Evolutionary conservation across 257 asterid genomes (phyloP), one percentile per base, ranked within the genome.

Genomic region (Solanum chmielewskii): DNA sequence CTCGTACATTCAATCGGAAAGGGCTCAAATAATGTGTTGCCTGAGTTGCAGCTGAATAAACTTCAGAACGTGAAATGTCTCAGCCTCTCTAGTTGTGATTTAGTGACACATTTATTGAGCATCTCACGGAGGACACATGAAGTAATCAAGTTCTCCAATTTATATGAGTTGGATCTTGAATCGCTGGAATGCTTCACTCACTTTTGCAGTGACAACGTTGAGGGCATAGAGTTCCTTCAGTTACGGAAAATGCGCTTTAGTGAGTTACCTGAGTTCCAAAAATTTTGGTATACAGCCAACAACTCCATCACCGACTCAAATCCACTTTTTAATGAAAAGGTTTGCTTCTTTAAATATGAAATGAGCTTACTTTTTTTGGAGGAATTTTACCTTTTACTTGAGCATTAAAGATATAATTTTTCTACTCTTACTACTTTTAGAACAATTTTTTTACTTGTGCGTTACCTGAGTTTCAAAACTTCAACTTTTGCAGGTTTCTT

Each of bases 231-330:
- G 45, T 71, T 71, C 25, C 45, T 25, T 33, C 27, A 6, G 25
- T 71, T 71, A 33, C 3, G 11, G 5, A 13, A 0, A 2, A 69
- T 69, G 23, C 0, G 3, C 23, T 69, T 69, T 2, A 0, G 0
- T 0, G 1, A 6, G 21, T 69, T 69, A 5, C 11, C 2, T 1
- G 23, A 29, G 14, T 71, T 71, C 14, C 7, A 33, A 33, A 71
- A 15, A 33, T 71, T 71, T 9, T 71, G 8, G 45, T 15, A 25
- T 3, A 18, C 7, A 35, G 1, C 8, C 25, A 8, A 16, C 44
- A 71, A 33, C 45, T 71, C 78, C 10, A 18, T 33, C 27, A 35
- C 27, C 14, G 2, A 71, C 15, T 16, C 78, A 71, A 71, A 16
- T 33, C 14, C 78, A 8, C 78, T 71, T 33, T 33, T 33, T 18